Conservation (phyloP, 768 basidiomycete species). For the Lactarius deliciosus region DNA sequence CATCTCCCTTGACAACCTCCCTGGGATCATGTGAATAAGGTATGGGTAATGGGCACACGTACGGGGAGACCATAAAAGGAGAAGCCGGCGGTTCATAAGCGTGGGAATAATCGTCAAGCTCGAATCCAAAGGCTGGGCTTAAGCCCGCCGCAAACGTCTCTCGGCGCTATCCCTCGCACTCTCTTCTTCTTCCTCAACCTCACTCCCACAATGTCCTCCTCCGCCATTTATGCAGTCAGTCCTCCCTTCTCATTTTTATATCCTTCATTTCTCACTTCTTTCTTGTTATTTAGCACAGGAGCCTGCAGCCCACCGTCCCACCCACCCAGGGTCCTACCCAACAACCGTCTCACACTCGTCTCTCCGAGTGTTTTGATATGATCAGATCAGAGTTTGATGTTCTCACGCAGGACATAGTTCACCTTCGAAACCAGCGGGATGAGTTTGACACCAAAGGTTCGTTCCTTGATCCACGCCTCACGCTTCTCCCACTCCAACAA, state of each 20-base stretch:
- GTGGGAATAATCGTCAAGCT: slow-evolving; percentile 13
- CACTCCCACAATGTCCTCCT: slow-evolving; percentile 32
- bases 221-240: slow-evolving; percentile 34
- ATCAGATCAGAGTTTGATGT: slow-evolving; percentile 85
- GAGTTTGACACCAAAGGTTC: slow-evolving; percentile 88
- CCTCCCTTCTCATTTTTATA: slow-evolving; percentile 1
- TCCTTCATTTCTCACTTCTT: neutral
- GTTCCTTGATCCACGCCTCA: slow-evolving; percentile 34
- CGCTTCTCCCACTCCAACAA: slow-evolving; percentile 11
- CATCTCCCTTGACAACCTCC: neutral
- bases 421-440: slow-evolving; percentile 75
- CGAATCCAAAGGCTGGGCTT: slow-evolving; percentile 12
- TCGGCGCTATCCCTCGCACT: slow-evolving; percentile 26
- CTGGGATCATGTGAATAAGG: slow-evolving; percentile 2
- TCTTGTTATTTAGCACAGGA: slow-evolving; percentile 39
- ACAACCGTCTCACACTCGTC: slow-evolving; percentile 40
- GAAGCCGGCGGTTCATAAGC: slow-evolving; percentile 20
- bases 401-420: slow-evolving; percentile 63
- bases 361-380: slow-evolving; percentile 78
- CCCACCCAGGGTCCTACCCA: slow-evolving; percentile 37
- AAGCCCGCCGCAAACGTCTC: slow-evolving; percentile 25
- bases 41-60: neutral
- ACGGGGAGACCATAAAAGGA: slow-evolving; percentile 19
- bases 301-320: slow-evolving; percentile 43
- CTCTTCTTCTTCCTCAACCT: slow-evolving; percentile 26